A percentile compares a stretch with the other conserved stretches of the same genome.
Conservation (phyloP, 805 yeast species). For the Spathaspora sp. region DNA sequence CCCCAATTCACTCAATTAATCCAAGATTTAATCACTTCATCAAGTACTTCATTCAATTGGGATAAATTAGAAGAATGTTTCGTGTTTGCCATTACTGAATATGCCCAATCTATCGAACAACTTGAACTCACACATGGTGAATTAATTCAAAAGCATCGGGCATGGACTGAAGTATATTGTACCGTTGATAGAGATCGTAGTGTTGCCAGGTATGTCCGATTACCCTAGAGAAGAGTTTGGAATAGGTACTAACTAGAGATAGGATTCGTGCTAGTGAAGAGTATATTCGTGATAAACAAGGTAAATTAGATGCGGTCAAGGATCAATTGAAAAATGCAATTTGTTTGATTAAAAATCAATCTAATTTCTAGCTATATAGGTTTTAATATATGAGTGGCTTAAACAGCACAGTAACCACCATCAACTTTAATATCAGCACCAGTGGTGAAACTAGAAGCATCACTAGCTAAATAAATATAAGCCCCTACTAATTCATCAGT, state of each 20-base stretch:
- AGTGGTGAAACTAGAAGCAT: slow-evolving; percentile 76
- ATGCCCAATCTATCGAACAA: neutral
- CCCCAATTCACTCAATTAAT: neutral
- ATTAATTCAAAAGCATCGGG: neutral
- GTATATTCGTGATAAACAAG: neutral
- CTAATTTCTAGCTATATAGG: no score
- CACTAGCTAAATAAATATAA: slow-evolving; percentile 73
- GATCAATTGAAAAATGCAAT: neutral
- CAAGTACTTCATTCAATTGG: neutral
- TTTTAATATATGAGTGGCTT: slow-evolving; percentile 9
- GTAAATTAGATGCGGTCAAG: neutral
- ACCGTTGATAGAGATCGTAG: neutral
- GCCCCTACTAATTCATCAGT: slow-evolving; percentile 79
- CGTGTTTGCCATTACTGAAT: neutral
- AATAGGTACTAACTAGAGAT: neutral
- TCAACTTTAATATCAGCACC: slow-evolving; percentile 77
- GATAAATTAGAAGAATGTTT: neutral
- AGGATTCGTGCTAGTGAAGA: neutral
- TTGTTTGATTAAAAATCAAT: neutral
- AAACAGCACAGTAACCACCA: slow-evolving; percentile 67
- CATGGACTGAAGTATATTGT: neutral
- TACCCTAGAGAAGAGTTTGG: neutral
- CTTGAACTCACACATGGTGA: neutral
- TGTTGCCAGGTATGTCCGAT: neutral
- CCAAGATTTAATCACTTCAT: neutral